phyloP scores from a whole-genome alignment of 2,329 filamentous ascomycete genomes.

The Ophiostoma perfectum region DNA sequence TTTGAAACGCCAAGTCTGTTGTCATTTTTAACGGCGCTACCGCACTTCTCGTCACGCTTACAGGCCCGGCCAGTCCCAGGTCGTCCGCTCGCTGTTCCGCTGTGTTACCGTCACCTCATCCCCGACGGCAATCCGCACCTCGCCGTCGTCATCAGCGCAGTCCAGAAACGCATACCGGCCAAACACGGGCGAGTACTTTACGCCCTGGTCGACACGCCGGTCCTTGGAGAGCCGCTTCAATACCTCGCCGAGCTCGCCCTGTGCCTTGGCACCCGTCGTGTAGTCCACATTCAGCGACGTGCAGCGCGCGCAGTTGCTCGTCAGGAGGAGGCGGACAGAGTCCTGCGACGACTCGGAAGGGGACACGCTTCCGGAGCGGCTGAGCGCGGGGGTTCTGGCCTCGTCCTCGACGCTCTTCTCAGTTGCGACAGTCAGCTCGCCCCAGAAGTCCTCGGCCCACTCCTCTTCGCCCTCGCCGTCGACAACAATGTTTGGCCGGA shows the following conservation, averaged over 20 bases:
- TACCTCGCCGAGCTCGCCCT: constrained; percentile 53
- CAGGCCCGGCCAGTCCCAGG: constrained; percentile 45
- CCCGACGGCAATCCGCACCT: constrained; percentile 38
- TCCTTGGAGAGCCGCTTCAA: constrained; percentile 67
- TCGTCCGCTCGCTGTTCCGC: constrained; percentile 47
- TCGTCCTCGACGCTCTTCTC: background rate
- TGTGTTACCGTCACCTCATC: constrained; percentile 51
- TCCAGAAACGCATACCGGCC: constrained; percentile 63
- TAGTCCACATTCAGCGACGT: constrained; percentile 68
- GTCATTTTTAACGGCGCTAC: background rate
- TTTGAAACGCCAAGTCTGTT: background rate
- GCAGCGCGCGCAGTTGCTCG: constrained; percentile 65
- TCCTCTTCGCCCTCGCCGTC: constrained; percentile 52
- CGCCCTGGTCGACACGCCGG: constrained; percentile 63
- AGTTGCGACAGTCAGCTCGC: constrained; percentile 45
- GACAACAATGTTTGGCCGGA: constrained; percentile 68
- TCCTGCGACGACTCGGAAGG: background rate
- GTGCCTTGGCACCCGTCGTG: constrained; percentile 53
- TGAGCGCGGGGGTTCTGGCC: background rate
- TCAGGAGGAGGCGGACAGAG: constrained; percentile 47
- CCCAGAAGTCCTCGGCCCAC: constrained; percentile 72
- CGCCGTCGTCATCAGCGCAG: constrained; percentile 15
- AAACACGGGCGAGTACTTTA: constrained; percentile 65
- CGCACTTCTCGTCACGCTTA: background rate
- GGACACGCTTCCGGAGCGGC: constrained; percentile 21